Evolutionary conservation across 768 basidiomycete genomes (phyloP).

Genomic region (Amanita subjunquillea): DNA sequence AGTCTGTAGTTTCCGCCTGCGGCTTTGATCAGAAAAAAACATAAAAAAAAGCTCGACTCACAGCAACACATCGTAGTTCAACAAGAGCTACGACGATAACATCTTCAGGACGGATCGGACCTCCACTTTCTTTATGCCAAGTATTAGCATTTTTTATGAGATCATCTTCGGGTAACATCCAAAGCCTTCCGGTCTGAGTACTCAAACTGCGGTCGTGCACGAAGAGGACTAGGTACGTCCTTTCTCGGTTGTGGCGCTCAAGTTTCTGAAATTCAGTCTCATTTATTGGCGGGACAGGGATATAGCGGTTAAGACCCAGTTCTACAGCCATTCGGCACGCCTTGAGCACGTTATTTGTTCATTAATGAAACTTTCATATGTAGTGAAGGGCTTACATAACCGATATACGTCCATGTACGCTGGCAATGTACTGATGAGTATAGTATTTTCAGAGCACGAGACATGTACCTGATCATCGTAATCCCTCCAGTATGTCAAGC

Average conservation of each 20-base stretch:
- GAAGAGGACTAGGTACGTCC: conserved; percentile 79
- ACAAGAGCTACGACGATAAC: conserved; percentile 73
- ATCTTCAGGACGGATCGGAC: conserved; percentile 60
- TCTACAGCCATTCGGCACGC: conserved; percentile 87
- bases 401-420: conserved; percentile 85
- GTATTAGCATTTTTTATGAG: conserved; percentile 55
- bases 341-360: conserved; percentile 21
- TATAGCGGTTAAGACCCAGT: conserved; percentile 66
- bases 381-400: conserved; percentile 45
- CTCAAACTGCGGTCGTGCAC: conserved; percentile 81
- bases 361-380: conserved; percentile 4
- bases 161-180: conserved; percentile 87
- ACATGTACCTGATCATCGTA: conserved; percentile 67
- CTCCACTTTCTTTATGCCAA: conserved; percentile 61
- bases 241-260: conserved; percentile 77
- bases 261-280: conserved; percentile 58
- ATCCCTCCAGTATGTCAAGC: conserved; percentile 85
- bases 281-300: conserved; percentile 38
- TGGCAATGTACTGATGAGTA: conserved; percentile 18
- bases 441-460: conserved; percentile 4
- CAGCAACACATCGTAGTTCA: conserved; percentile 70
- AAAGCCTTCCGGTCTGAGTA: conserved; percentile 77
- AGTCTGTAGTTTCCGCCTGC: conserved; percentile 73
- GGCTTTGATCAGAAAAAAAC: not conserved
- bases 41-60: conserved; percentile 22